Conservation (phyloP, 805 yeast genomes). For the Pichia exigua region DNA sequence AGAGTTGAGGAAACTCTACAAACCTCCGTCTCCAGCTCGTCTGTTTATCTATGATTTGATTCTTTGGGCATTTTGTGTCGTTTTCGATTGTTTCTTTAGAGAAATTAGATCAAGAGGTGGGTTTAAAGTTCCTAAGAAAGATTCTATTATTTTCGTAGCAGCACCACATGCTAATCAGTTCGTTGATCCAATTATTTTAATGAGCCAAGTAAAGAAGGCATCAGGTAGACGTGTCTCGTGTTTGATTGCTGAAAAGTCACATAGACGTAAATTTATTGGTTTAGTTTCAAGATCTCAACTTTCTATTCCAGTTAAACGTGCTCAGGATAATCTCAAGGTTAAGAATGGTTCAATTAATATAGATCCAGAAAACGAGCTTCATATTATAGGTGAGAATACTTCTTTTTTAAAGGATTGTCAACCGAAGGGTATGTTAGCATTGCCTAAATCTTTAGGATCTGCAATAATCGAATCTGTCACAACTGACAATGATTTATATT, state of each 20-base stretch:
- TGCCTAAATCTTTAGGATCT: conserved; percentile 73
- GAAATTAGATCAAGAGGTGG: conserved; percentile 71
- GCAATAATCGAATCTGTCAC: conserved; percentile 60
- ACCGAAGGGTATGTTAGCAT: conserved; percentile 59
- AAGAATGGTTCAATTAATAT: conserved; percentile 62
- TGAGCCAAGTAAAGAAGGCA: conserved; percentile 63
- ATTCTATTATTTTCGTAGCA: conserved; percentile 69
- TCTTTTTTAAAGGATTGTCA: conserved; percentile 54
- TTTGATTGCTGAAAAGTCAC: conserved; percentile 47
- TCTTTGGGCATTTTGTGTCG: conserved; percentile 38
- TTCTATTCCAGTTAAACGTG: conserved; percentile 86
- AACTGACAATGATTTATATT: conserved; percentile 60
- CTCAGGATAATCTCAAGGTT: conserved; percentile 71
- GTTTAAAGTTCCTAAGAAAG: conserved; percentile 48
- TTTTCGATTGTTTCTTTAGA: conserved; percentile 58
- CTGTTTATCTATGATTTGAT: conserved; percentile 43
- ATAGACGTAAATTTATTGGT: conserved; percentile 53
- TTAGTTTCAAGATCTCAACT: conserved; percentile 64
- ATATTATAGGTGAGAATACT: conserved; percentile 54
- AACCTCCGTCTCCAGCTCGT: conserved; percentile 32
- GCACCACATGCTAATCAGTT: conserved; percentile 89
- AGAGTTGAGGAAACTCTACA: conserved; percentile 19
- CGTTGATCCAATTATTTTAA: conserved; percentile 63
- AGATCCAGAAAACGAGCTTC: conserved; percentile 36
- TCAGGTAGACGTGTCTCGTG: conserved; percentile 42